These are phyloP conservation scores for Gillenia trifoliata DNA, from an alignment of 306 rosid species.

Conservation along the genomic window DNA sequence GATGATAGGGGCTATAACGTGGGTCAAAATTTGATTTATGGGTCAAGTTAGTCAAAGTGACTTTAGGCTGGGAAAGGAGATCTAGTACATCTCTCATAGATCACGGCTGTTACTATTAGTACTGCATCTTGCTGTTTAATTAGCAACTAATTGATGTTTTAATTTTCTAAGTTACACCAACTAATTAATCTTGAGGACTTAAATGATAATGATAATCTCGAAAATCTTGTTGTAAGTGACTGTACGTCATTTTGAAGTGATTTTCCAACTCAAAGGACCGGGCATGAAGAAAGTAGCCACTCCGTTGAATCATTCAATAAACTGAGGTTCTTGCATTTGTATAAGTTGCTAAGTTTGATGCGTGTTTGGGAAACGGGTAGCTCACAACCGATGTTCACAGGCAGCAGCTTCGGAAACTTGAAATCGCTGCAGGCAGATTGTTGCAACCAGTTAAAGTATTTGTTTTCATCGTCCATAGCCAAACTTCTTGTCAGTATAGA, in stretches of 20 bases:
- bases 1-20: no score
- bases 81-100: no score
- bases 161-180: background rate
- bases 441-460: background rate
- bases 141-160: background rate
- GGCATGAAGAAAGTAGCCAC: background rate
- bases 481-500: background rate
- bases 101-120: no score
- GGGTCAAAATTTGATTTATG: no score
- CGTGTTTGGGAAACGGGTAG: background rate
- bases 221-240: accelerated
- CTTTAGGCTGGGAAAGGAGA: no score
- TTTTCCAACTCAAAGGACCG: background rate
- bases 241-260: background rate
- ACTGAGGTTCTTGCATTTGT: accelerated
- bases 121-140: no score
- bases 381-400: background rate
- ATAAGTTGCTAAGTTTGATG: accelerated
- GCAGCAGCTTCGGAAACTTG: background rate
- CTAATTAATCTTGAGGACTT: background rate
- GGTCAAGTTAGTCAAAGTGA: no score
- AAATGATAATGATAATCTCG: background rate
- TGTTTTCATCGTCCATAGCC: background rate
- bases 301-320: background rate
- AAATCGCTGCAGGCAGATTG: accelerated